These are phyloP conservation scores for Polyplosphaeria fusca DNA, from an alignment of 495 filamentous ascomycete genomes.

Conservation along the genomic window DNA sequence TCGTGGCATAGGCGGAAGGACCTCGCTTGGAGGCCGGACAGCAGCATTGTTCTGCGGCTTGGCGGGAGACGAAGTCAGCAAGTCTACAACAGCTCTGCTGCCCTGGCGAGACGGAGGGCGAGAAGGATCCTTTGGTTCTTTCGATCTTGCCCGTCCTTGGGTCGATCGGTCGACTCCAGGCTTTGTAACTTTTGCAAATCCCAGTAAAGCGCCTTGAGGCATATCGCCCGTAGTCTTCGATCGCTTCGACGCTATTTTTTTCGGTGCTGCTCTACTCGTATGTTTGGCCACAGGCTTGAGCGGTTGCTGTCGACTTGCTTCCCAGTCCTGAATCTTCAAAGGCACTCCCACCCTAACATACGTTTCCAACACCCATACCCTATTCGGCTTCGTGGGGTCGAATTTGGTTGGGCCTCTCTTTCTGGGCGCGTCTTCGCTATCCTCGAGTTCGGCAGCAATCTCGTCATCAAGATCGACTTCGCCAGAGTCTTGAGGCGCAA, in stretches of 20 bases:
- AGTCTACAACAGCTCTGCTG: constrained; percentile 2
- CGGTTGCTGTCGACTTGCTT: constrained; percentile 56
- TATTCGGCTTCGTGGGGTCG: constrained; percentile 62
- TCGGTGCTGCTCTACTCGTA: constrained; percentile 17
- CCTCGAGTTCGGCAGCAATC: constrained; percentile 33
- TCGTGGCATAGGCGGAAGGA: constrained; percentile 7
- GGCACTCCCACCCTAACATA: constrained; percentile 69
- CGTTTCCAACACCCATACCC: constrained; percentile 73
- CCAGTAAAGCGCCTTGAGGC: constrained; percentile 22
- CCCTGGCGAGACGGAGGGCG: neutral
- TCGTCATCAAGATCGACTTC: constrained; percentile 47
- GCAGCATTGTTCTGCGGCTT: neutral
- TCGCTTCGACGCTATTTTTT: constrained; percentile 15
- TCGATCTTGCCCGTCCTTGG: constrained; percentile 2
- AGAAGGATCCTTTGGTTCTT: neutral
- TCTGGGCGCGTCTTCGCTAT: constrained; percentile 44
- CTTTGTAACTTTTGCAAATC: constrained; percentile 33
- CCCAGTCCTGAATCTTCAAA: constrained; percentile 71
- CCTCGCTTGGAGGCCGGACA: neutral
- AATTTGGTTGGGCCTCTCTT: constrained; percentile 58
- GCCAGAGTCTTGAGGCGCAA: neutral
- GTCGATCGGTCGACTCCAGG: constrained; percentile 17
- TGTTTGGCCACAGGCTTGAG: constrained; percentile 42
- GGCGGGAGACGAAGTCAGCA: constrained; percentile 26
- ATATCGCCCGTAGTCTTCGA: constrained; percentile 17